phyloP scores from a whole-genome alignment of 2,329 filamentous ascomycete genomes.

The Venturia aucupariae region DNA sequence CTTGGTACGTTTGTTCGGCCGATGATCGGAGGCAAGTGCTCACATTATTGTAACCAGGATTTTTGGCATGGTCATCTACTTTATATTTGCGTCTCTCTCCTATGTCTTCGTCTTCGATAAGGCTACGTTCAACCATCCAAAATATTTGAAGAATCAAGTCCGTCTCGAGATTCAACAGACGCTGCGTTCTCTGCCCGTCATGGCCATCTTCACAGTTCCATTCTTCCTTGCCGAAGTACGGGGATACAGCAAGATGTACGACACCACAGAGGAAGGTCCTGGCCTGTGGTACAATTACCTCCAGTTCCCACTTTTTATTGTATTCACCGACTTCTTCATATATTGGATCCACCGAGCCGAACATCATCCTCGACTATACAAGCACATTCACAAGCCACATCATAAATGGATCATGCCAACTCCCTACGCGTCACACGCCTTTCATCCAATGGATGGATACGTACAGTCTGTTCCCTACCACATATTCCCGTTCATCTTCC shows the following conservation, averaged over 20 bases:
- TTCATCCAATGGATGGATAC: conserved; percentile 90
- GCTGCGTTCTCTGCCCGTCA: conserved; percentile 65
- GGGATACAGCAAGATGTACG: conserved; percentile 81
- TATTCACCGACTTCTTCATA: conserved; percentile 83
- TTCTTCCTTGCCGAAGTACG: conserved; percentile 77
- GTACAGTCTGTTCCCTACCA: conserved; percentile 86
- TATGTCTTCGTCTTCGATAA: conserved; percentile 91
- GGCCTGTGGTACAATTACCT: conserved; percentile 67
- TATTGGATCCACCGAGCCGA: conserved; percentile 86
- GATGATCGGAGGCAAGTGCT: conserved; percentile 6
- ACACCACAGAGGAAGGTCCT: conserved; percentile 64
- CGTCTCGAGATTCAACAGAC: conserved; percentile 76
- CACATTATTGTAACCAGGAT: conserved; percentile 48
- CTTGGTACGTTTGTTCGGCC: conserved; percentile 52
- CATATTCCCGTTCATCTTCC: conserved; percentile 85
- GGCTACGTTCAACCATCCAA: conserved; percentile 76
- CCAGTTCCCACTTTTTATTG: conserved; percentile 80
- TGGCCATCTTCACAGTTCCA: conserved; percentile 72
- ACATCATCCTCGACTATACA: conserved; percentile 76
- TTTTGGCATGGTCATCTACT: conserved; percentile 79
- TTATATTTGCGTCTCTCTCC: conserved; percentile 70
- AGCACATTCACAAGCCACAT: conserved; percentile 87
- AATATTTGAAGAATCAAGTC: conserved; percentile 92
- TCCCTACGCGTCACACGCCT: conserved; percentile 84
- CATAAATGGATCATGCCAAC: conserved; percentile 99